Evolutionary conservation across 225 moss, liverwort and hornwort genomes (phyloP).

Genomic region (Takakia lepidozioides): DNA sequence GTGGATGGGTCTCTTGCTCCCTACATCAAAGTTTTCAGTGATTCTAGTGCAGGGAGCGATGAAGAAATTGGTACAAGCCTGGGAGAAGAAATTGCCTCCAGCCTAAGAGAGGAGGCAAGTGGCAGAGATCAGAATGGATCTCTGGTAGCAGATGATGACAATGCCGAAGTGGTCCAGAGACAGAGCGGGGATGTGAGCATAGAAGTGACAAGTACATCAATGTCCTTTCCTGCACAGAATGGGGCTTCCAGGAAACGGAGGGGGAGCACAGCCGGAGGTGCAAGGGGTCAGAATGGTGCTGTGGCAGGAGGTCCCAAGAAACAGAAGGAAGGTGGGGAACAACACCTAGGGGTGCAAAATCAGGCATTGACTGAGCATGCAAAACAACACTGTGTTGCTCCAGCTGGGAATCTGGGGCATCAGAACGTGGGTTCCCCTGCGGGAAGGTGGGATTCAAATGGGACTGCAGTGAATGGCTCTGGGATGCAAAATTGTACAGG

Average conservation of each 20-base stretch:
- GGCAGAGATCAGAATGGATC: neutral
- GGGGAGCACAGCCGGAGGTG: conserved; percentile 14
- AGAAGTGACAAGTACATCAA: conserved; percentile 20
- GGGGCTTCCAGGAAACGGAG: conserved; percentile 3
- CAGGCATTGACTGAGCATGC: neutral
- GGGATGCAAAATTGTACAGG: too few species aligned
- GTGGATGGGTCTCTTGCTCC: conserved; percentile 72
- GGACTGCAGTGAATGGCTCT: too few species aligned
- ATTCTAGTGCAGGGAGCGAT: conserved; percentile 48
- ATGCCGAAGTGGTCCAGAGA: conserved; percentile 17
- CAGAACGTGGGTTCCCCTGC: too few species aligned
- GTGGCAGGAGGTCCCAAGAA: neutral
- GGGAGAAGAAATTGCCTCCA: conserved; percentile 40
- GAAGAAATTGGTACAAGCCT: conserved; percentile 44
- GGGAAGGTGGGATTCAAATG: conserved; percentile 6
- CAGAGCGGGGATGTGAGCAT: conserved; percentile 24
- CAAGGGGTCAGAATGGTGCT: neutral
- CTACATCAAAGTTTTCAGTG: conserved; percentile 84
- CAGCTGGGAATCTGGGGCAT: too few species aligned
- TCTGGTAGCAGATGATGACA: conserved; percentile 6
- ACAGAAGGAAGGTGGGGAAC: neutral
- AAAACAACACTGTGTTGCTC: conserved; percentile 12
- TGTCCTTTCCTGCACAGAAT: conserved; percentile 4
- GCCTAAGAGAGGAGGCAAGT: conserved; percentile 16
- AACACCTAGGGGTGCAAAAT: neutral